phyloP scores from a whole-genome alignment of 2,329 filamentous ascomycete species.

The Beauveria bassiana region DNA sequence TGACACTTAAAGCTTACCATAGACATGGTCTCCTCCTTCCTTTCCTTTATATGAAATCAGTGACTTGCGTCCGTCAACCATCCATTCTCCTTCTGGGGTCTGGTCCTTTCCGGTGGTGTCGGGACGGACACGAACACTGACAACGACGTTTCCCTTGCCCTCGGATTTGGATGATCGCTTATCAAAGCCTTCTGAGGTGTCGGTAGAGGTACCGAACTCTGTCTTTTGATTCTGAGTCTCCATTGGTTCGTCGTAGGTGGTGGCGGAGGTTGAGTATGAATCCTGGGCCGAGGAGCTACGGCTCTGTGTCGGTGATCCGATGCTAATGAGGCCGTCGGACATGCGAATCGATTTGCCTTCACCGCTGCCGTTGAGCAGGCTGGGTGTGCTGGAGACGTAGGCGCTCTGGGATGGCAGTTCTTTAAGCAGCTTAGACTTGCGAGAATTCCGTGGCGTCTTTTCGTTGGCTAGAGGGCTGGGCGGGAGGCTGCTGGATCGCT shows the following conservation, averaged over 20 bases:
- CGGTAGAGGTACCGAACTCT: constrained; percentile 20
- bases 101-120: constrained; percentile 60
- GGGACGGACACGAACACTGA: constrained; percentile 88
- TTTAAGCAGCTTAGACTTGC: constrained; percentile 49
- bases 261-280: constrained; percentile 84
- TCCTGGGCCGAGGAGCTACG: constrained; percentile 87
- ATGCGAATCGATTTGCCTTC: constrained; percentile 68
- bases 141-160: constrained; percentile 87
- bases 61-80: constrained; percentile 77
- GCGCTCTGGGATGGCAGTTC: constrained; percentile 42
- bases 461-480: constrained; percentile 52
- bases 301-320: constrained; percentile 79
- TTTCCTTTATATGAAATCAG: constrained; percentile 78
- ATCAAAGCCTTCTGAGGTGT: constrained; percentile 25
- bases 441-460: constrained; percentile 33
- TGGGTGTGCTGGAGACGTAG: constrained; percentile 50
- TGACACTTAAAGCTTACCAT: constrained; percentile 52
- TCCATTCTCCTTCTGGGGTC: constrained; percentile 73
- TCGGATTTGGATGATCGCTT: constrained; percentile 54
- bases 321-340: constrained; percentile 67
- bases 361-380: constrained; percentile 69
- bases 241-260: constrained; percentile 73
- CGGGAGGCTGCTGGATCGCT: constrained; percentile 52
- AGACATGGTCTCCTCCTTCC: constrained; percentile 87
- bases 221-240: constrained; percentile 38